Conservation (phyloP, 257 asterid species). For the Nicotiana tomentosiformis region DNA sequence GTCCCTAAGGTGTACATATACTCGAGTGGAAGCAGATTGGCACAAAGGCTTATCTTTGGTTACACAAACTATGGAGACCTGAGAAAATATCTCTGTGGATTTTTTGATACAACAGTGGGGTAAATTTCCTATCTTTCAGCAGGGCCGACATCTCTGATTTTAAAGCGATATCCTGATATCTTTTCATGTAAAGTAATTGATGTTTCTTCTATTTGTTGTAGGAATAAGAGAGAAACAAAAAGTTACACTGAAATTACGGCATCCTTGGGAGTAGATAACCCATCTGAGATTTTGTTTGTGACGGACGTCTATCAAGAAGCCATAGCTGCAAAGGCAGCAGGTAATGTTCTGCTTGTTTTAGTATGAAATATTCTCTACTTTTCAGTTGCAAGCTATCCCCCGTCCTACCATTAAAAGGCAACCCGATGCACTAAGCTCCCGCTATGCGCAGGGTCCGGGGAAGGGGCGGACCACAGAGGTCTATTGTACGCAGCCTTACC, state of each 20-base stretch:
- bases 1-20: slow-evolving; percentile 75
- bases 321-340: slow-evolving; percentile 90
- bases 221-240: slow-evolving; percentile 80
- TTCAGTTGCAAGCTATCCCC: neutral
- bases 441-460: too few species aligned
- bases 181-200: neutral
- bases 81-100: slow-evolving; percentile 72
- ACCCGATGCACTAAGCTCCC: too few species aligned
- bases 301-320: slow-evolving; percentile 96
- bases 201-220: slow-evolving; percentile 21
- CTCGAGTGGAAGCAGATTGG: slow-evolving; percentile 98
- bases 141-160: neutral
- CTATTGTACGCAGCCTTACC: too few species aligned
- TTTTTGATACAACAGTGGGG: slow-evolving; percentile 91
- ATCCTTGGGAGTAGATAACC: slow-evolving; percentile 78
- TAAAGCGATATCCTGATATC: neutral
- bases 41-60: slow-evolving; percentile 93
- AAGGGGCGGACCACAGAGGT: too few species aligned
- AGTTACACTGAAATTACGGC: slow-evolving; percentile 72
- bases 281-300: slow-evolving; percentile 69
- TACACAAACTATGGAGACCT: slow-evolving; percentile 82
- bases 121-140: slow-evolving; percentile 21
- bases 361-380: neutral
- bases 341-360: slow-evolving; percentile 24
- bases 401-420: neutral